These are phyloP conservation scores for Aspergillus fischeri DNA, from an alignment of 2,329 filamentous ascomycete genomes.

Conservation along the genomic window DNA sequence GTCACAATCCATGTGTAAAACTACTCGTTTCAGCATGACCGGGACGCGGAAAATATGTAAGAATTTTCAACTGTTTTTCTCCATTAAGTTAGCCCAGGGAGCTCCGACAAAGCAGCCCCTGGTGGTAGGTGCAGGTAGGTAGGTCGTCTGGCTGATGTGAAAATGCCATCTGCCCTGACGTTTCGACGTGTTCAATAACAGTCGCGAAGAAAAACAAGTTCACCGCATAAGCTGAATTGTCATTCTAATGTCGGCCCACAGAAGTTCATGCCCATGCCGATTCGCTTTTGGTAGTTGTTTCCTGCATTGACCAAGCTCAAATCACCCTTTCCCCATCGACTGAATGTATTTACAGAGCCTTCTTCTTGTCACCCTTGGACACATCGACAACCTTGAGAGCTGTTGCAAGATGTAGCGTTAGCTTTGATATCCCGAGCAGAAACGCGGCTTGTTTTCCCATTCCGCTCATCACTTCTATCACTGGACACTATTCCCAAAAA, in stretches of 20 bases:
- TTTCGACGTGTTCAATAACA: conserved; percentile 16
- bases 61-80: conserved; percentile 39
- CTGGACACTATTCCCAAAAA: not conserved
- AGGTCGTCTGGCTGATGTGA: conserved; percentile 27
- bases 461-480: not conserved
- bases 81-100: conserved; percentile 29
- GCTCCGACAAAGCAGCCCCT: conserved; percentile 28
- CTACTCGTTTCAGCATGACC: not conserved
- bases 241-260: conserved; percentile 30
- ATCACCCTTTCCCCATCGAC: conserved; percentile 21
- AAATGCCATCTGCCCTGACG: conserved; percentile 10
- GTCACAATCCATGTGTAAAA: not conserved
- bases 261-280: conserved; percentile 22
- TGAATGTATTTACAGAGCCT: conserved; percentile 39
- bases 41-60: conserved; percentile 14
- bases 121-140: conserved; percentile 25
- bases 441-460: not conserved
- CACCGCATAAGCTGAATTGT: conserved; percentile 4
- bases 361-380: conserved; percentile 44
- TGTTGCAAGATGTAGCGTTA: conserved; percentile 24
- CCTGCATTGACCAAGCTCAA: conserved; percentile 23
- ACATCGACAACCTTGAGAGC: conserved; percentile 45
- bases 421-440: conserved; percentile 5
- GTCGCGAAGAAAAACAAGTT: conserved; percentile 24
- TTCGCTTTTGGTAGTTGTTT: conserved; percentile 26